Conservation (phyloP, 1,139 yeast genomes). For the Protomyces inundatus region DNA sequence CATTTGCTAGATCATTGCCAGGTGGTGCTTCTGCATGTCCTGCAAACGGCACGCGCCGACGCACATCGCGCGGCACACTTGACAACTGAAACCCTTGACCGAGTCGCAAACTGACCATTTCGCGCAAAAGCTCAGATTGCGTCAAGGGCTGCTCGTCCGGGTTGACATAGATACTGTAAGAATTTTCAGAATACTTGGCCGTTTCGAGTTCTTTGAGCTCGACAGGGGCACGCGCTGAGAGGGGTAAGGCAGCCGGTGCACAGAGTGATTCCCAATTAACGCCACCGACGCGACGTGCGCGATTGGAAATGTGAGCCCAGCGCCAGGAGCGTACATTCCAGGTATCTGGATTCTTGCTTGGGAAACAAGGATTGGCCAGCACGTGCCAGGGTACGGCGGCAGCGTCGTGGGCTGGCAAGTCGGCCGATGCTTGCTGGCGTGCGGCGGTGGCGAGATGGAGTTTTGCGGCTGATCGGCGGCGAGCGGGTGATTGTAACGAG, state of each 20-base stretch:
- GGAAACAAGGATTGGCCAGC: constrained; percentile 63
- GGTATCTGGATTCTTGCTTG: constrained; percentile 47
- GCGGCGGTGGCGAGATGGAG: not conserved
- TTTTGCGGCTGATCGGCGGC: not conserved
- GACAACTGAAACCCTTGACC: constrained; percentile 71
- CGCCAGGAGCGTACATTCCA: constrained; percentile 51
- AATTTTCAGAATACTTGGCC: constrained; percentile 46
- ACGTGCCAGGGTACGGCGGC: constrained; percentile 50
- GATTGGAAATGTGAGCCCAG: constrained; percentile 59
- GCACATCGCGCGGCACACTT: not conserved
- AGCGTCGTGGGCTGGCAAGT: constrained; percentile 8
- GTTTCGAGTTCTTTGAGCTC: constrained; percentile 52
- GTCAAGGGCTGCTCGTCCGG: constrained; percentile 51
- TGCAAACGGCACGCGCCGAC: not conserved
- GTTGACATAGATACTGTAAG: constrained; percentile 59
- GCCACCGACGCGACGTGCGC: constrained; percentile 39
- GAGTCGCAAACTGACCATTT: constrained; percentile 78
- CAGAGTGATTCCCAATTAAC: constrained; percentile 91
- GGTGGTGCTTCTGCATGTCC: not conserved
- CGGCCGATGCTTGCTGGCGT: not conserved
- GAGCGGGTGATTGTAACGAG: not conserved
- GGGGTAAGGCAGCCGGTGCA: constrained; percentile 88
- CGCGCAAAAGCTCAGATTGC: constrained; percentile 64
- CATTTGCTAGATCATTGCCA: constrained; percentile 28
- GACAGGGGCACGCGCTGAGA: constrained; percentile 74